phyloP scores from a whole-genome alignment of 2,329 filamentous ascomycete genomes.

The Claviceps citrina region DNA sequence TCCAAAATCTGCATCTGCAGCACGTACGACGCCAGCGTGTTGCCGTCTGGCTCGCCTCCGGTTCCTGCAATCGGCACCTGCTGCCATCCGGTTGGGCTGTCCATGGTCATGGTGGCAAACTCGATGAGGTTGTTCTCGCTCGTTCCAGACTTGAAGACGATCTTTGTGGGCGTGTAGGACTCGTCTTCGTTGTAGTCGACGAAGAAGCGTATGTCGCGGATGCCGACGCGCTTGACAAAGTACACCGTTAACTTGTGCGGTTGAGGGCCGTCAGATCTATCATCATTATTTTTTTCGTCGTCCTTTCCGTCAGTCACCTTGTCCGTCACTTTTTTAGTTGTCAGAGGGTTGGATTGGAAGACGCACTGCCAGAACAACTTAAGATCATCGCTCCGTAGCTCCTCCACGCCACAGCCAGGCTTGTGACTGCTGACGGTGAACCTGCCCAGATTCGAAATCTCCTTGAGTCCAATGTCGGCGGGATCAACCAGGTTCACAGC shows the following conservation, averaged over 20 bases:
- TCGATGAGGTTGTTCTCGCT: constrained; percentile 83
- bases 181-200: constrained; percentile 89
- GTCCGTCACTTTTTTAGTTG: too few species aligned
- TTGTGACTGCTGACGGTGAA: constrained; percentile 75
- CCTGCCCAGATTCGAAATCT: constrained; percentile 70
- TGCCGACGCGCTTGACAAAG: constrained; percentile 69
- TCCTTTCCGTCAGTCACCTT: too few species aligned
- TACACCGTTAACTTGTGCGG: constrained; percentile 72
- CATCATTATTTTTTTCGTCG: neutral
- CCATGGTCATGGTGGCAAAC: constrained; percentile 66
- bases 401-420: constrained; percentile 62
- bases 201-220: constrained; percentile 64
- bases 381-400: constrained; percentile 59
- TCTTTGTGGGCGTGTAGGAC: constrained; percentile 89
- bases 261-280: constrained; percentile 68
- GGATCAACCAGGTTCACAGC: constrained; percentile 33
- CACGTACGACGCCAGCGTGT: constrained; percentile 73
- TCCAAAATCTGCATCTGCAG: constrained; percentile 83
- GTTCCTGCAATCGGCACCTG: constrained; percentile 51
- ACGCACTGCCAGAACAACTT: constrained; percentile 65
- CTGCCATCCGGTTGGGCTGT: constrained; percentile 76
- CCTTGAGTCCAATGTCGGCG: constrained; percentile 47
- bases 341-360: too few species aligned
- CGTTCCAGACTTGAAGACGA: constrained; percentile 76
- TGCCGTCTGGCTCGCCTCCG: constrained; percentile 47